Evolutionary conservation across 306 rosid species (phyloP).

Genomic region (Cicer cuneatum): DNA sequence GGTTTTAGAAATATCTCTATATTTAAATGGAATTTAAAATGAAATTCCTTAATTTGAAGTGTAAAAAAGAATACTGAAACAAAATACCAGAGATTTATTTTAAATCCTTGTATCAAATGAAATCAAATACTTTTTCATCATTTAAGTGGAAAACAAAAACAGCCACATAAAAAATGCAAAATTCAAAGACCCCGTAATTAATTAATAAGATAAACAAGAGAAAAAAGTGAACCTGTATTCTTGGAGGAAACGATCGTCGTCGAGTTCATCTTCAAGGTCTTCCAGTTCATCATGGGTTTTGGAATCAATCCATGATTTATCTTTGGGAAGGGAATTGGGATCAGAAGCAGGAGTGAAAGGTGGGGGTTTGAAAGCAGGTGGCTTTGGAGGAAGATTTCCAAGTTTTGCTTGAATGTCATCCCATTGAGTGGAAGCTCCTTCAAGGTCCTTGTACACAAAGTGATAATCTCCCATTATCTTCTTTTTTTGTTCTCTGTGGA

Average conservation of each 20-base stretch:
- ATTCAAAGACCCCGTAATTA: neutral
- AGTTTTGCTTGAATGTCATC: constrained; percentile 87
- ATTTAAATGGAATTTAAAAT: neutral
- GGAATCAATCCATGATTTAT: constrained; percentile 77
- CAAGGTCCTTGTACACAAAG: constrained; percentile 83
- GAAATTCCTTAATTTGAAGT: neutral
- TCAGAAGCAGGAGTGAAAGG: constrained; percentile 70
- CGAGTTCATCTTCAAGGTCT: constrained; percentile 86
- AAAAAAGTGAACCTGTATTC: constrained; percentile 63
- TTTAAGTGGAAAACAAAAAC: neutral
- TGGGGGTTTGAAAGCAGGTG: constrained; percentile 83
- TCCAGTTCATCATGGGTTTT: constrained; percentile 80
- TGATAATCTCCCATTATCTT: constrained; percentile 78
- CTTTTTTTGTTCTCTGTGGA: no score
- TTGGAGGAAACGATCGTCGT: constrained; percentile 83
- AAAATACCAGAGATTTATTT: no score
- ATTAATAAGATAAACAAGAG: neutral
- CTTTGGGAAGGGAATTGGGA: constrained; percentile 67
- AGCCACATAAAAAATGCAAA: neutral
- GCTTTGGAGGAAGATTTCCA: constrained; percentile 80
- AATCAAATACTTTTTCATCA: neutral
- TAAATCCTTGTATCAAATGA: no score
- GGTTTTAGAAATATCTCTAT: neutral
- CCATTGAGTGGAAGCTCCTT: constrained; percentile 97
- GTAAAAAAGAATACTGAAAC: no score